Evolutionary conservation across 106 monocot species (phyloP).

Genomic region (Dendrobium officinale): DNA sequence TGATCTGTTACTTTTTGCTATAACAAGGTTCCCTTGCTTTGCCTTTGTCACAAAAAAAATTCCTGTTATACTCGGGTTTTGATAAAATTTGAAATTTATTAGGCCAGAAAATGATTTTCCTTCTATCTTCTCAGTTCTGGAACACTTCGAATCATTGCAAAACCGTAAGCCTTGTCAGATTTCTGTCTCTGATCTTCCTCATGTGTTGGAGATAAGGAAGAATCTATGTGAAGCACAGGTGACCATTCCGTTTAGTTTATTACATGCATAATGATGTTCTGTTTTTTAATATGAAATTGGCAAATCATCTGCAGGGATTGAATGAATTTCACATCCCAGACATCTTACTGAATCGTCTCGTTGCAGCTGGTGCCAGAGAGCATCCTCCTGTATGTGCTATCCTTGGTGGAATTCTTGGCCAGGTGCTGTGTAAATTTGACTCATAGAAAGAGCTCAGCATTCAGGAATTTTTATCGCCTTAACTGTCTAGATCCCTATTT

Average conservation of each 20-base stretch:
- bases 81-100: neutral
- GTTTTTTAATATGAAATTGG: constrained; percentile 10
- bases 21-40: neutral
- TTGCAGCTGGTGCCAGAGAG: constrained; percentile 55
- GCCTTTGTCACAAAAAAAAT: neutral
- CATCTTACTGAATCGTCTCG: constrained; percentile 39
- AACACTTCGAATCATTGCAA: constrained; percentile 52
- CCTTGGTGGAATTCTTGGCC: constrained; percentile 87
- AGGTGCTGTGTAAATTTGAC: constrained; percentile 30
- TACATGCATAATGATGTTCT: neutral
- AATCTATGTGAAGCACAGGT: constrained; percentile 76
- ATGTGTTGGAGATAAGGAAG: constrained; percentile 50
- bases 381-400: constrained; percentile 93
- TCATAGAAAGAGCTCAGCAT: neutral
- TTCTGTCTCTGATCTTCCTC: constrained; percentile 47
- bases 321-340: constrained; percentile 59
- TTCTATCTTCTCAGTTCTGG: constrained; percentile 46
- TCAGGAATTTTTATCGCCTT: too few relatives aligned
- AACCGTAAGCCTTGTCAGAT: constrained; percentile 41
- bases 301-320: constrained; percentile 34
- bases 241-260: neutral
- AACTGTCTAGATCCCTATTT: too few relatives aligned
- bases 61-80: neutral
- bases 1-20: too few relatives aligned
- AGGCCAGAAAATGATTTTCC: neutral